Evolutionary conservation across 176 grass and related monocot species (phyloP).

Genomic region (Raddia guianensis): DNA sequence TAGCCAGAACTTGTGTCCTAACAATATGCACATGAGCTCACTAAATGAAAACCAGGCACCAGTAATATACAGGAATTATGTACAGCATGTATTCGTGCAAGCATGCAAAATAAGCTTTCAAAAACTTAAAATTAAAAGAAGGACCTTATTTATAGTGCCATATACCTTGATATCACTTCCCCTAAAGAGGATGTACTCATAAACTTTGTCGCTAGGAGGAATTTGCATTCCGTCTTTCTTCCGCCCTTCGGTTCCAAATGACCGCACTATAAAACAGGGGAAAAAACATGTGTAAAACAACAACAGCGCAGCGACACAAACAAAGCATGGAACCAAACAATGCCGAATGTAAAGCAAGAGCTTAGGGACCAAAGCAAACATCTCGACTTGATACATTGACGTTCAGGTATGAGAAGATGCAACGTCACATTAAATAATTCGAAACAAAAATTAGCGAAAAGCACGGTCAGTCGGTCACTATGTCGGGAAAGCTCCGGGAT

Average conservation of each 20-base stretch:
- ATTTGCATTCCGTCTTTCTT: conserved; percentile 84
- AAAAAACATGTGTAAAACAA: background rate
- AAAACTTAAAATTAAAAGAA: background rate
- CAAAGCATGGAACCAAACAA: background rate
- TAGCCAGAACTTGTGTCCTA: background rate
- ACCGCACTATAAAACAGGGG: conserved; percentile 61
- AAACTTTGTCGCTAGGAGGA: conserved; percentile 70
- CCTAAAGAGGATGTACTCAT: conserved; percentile 82
- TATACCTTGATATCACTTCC: conserved; percentile 89
- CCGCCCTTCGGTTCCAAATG: conserved; percentile 87
- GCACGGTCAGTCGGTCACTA: background rate
- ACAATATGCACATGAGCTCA: background rate
- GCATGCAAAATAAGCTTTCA: background rate
- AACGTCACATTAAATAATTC: background rate
- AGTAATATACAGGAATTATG: background rate
- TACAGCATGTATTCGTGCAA: background rate
- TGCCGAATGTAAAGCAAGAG: background rate
- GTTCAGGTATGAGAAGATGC: background rate
- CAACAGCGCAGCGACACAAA: background rate
- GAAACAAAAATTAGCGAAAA: background rate
- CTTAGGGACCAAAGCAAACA: background rate
- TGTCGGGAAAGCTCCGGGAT: background rate
- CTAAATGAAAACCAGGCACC: background rate
- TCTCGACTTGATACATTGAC: background rate
- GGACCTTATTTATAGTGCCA: background rate